phyloP scores from a whole-genome alignment of 495 filamentous ascomycete species.

The Cercophora sp. region DNA sequence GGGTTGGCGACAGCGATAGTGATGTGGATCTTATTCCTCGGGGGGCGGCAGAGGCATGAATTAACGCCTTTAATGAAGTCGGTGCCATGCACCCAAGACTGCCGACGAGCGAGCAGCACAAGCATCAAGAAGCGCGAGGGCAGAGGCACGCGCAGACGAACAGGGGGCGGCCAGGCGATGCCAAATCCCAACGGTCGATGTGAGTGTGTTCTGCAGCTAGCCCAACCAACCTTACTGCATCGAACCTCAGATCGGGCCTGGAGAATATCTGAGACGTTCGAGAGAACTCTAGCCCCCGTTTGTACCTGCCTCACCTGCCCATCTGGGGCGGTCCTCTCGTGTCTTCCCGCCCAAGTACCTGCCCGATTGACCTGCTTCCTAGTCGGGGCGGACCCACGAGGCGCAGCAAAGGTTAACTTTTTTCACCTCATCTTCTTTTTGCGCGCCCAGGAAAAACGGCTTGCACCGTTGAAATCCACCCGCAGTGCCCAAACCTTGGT shows the following conservation, averaged over 20 bases:
- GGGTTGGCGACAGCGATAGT: conserved; percentile 19
- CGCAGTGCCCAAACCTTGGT: too few relatives aligned
- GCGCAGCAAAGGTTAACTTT: too few relatives aligned
- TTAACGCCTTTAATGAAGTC: conserved; percentile 17
- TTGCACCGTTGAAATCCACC: too few relatives aligned
- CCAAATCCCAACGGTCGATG: neutral
- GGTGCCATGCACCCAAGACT: conserved; percentile 14
- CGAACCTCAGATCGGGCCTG: too few relatives aligned
- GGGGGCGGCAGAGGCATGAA: conserved; percentile 27
- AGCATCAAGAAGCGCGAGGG: neutral
- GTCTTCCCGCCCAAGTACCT: too few relatives aligned
- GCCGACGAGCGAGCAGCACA: conserved; percentile 3
- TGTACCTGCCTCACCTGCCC: neutral
- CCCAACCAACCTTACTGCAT: too few relatives aligned
- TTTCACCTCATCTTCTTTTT: too few relatives aligned
- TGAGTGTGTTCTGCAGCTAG: neutral
- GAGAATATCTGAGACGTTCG: too few relatives aligned
- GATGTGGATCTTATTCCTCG: conserved; percentile 27
- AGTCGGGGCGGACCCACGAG: neutral
- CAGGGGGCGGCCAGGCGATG: too few relatives aligned
- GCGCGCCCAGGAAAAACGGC: too few relatives aligned
- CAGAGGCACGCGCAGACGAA: too few relatives aligned
- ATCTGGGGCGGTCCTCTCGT: neutral
- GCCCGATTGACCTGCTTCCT: neutral
- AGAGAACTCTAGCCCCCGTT: too few relatives aligned